A percentile compares a stretch with the other conserved stretches of the same genome.
Evolutionary conservation across 108 stramenopile species (phyloP).

Genomic region (Seminavis robusta): DNA sequence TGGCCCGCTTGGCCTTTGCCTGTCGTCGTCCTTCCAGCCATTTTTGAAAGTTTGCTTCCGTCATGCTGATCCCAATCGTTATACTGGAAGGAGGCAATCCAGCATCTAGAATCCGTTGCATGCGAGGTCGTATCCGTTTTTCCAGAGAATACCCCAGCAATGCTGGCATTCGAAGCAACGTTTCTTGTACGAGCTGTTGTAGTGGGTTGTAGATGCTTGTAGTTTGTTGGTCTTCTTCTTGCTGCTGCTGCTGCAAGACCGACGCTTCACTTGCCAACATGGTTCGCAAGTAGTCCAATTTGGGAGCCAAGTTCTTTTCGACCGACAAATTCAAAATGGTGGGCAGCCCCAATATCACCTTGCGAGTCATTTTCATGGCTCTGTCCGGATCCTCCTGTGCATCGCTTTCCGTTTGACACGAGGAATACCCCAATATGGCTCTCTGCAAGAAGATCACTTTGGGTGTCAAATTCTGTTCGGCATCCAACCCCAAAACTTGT

Average conservation of each 20-base stretch:
- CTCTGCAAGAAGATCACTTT: constrained; percentile 57
- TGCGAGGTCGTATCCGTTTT: constrained; percentile 62
- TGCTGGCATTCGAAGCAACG: constrained; percentile 57
- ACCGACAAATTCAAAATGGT: constrained; percentile 47
- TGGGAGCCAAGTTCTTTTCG: constrained; percentile 58
- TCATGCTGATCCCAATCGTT: constrained; percentile 66
- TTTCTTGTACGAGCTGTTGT: constrained; percentile 16
- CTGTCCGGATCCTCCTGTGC: constrained; percentile 1
- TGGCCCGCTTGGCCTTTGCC: too few species aligned
- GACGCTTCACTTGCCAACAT: constrained; percentile 20
- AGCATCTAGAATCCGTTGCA: constrained; percentile 42
- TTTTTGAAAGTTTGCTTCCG: constrained; percentile 48
- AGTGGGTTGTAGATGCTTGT: too few species aligned
- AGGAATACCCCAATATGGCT: too few species aligned
- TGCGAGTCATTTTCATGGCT: constrained; percentile 18
- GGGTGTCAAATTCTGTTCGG: constrained; percentile 44
- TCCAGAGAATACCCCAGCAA: constrained; percentile 77
- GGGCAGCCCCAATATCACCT: constrained; percentile 66
- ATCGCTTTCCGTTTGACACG: neutral
- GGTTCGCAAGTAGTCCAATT: constrained; percentile 56
- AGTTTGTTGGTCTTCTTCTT: too few species aligned
- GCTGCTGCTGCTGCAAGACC: too few species aligned
- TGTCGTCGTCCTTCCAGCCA: constrained; percentile 52
- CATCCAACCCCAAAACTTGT: constrained; percentile 49
- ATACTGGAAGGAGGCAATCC: constrained; percentile 47